These are phyloP conservation scores for Onygena corvina DNA, from an alignment of 2,329 filamentous ascomycete species.

Conservation along the genomic window DNA sequence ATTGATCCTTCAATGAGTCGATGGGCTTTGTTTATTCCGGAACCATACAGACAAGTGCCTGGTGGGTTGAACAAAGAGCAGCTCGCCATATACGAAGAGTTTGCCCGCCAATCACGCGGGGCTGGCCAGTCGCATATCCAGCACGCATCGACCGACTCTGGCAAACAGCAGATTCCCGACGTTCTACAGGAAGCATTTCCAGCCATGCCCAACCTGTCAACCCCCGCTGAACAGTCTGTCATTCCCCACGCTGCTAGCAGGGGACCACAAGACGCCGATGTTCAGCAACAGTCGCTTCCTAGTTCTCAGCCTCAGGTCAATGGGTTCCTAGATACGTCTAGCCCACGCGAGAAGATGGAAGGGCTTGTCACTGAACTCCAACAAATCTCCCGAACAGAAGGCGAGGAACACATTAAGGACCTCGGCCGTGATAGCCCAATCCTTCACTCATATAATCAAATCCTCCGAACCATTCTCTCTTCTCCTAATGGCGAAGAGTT, in stretches of 20 bases:
- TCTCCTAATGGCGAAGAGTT: slow-evolving; percentile 47
- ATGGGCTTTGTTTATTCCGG: slow-evolving; percentile 88
- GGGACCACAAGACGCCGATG: slow-evolving; percentile 35
- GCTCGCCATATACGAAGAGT: slow-evolving; percentile 92
- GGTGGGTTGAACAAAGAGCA: slow-evolving; percentile 80
- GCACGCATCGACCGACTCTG: slow-evolving; percentile 46
- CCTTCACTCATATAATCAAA: slow-evolving; percentile 47
- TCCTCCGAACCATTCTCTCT: slow-evolving; percentile 42
- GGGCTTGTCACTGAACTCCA: slow-evolving; percentile 46
- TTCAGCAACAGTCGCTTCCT: slow-evolving; percentile 30
- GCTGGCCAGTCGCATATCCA: slow-evolving; percentile 42
- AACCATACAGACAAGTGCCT: slow-evolving; percentile 78
- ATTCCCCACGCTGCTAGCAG: slow-evolving; percentile 48
- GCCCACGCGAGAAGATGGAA: slow-evolving; percentile 42
- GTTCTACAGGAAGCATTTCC: slow-evolving; percentile 51
- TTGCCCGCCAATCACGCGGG: slow-evolving; percentile 72
- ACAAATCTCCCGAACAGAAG: slow-evolving; percentile 43
- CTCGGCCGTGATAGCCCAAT: slow-evolving; percentile 44
- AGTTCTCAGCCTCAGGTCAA: slow-evolving; percentile 42
- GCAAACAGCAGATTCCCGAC: slow-evolving; percentile 51
- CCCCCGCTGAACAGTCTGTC: slow-evolving; percentile 50
- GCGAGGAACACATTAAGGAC: slow-evolving; percentile 48
- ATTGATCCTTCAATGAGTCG: slow-evolving; percentile 69
- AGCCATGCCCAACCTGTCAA: slow-evolving; percentile 48
- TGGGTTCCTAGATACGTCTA: slow-evolving; percentile 47